phyloP scores from a whole-genome alignment of 2,329 filamentous ascomycete genomes.

The Cladorrhinum sp. region DNA sequence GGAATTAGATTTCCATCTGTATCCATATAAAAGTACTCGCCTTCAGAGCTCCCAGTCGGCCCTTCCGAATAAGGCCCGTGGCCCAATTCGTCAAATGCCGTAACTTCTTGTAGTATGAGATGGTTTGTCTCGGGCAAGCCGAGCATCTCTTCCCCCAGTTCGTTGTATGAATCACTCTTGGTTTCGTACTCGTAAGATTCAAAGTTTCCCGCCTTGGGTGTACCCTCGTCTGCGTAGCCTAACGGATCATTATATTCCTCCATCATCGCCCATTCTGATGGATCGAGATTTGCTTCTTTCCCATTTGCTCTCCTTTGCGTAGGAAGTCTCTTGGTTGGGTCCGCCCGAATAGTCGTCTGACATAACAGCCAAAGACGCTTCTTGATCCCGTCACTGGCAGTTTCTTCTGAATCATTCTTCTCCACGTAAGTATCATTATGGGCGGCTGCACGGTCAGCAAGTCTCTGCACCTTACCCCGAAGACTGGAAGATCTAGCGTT shows the following conservation, averaged over 20 bases:
- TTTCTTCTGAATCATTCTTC: background rate
- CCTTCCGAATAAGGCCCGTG: background rate
- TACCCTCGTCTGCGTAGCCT: background rate
- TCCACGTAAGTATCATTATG: background rate
- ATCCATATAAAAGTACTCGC: conserved; percentile 26
- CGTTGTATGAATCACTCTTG: background rate
- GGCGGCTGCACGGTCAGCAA: background rate
- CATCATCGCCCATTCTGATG: background rate
- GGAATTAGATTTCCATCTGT: conserved; percentile 22
- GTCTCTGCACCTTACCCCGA: conserved; percentile 19
- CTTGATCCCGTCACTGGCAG: conserved; percentile 8
- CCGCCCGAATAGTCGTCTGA: conserved; percentile 22
- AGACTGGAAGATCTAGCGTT: conserved; percentile 22
- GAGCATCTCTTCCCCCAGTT: background rate
- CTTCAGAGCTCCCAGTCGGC: conserved; percentile 17
- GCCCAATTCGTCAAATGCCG: background rate
- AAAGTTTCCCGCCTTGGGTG: background rate
- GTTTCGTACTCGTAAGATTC: background rate
- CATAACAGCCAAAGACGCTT: conserved; percentile 24
- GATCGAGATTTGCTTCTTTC: background rate
- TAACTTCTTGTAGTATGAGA: background rate
- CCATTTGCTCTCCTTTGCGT: background rate
- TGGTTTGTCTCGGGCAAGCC: background rate
- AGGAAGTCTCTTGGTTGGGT: conserved; percentile 6
- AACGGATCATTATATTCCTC: background rate